Evolutionary conservation across 202 grass and related monocot genomes (phyloP).

Genomic region (Bolboschoenoplectus hybrid): DNA sequence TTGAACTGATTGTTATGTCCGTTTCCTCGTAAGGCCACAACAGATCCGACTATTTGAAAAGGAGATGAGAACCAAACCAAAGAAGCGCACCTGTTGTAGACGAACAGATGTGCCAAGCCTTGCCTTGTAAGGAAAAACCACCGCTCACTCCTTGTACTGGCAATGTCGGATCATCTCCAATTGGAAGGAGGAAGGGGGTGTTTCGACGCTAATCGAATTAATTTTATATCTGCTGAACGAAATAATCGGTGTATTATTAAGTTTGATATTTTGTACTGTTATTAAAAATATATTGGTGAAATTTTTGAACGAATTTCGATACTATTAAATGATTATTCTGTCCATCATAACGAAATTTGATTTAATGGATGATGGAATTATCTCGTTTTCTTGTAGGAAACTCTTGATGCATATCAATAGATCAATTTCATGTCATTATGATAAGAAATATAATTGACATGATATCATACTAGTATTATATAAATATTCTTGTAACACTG

Average conservation of each 20-base stretch:
- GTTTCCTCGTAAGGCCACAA: neutral
- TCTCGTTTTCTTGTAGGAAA: too few species aligned
- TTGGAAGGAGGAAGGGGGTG: neutral
- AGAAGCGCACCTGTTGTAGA: neutral
- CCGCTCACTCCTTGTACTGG: neutral
- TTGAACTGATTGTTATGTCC: neutral
- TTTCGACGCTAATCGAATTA: too few species aligned
- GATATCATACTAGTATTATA: neutral
- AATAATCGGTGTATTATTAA: too few species aligned
- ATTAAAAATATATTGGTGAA: too few species aligned
- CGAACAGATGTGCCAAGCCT: neutral
- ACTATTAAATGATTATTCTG: too few species aligned
- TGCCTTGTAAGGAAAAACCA: conserved; percentile 33
- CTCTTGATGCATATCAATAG: too few species aligned
- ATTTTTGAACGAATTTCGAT: too few species aligned
- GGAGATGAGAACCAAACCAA: neutral
- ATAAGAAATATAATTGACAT: neutral
- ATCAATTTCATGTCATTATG: neutral
- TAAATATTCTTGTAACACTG: too few species aligned
- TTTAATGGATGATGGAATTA: too few species aligned
- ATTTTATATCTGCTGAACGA: too few species aligned
- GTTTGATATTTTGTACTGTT: too few species aligned
- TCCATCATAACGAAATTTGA: too few species aligned
- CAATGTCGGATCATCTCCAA: neutral
- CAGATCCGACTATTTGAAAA: neutral